phyloP scores from a whole-genome alignment of 177 flowering plant genomes.

The Vitis hybrid region DNA sequence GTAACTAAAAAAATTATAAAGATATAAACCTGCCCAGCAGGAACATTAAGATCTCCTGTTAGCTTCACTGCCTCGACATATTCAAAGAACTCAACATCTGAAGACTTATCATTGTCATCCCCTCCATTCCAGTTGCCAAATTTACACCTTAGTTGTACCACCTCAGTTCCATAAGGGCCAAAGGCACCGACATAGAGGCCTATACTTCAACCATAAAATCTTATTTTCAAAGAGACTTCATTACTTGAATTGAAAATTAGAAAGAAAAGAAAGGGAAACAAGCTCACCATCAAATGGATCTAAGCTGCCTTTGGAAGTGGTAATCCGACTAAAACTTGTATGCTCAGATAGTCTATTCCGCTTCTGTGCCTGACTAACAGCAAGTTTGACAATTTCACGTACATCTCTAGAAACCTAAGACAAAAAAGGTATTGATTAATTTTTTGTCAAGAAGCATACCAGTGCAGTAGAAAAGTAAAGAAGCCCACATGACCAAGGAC shows the following conservation, averaged over 20 bases:
- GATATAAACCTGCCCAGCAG: slow-evolving; percentile 85
- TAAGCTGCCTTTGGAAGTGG: slow-evolving; percentile 46
- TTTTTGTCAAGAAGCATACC: not conserved
- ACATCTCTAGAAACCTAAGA: slow-evolving; percentile 70
- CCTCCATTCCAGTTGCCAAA: slow-evolving; percentile 74
- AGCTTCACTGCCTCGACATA: slow-evolving; percentile 96
- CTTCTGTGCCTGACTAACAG: slow-evolving; percentile 83
- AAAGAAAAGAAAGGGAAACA: slow-evolving; percentile 2
- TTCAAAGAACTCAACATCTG: slow-evolving; percentile 85
- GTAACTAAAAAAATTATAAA: not conserved
- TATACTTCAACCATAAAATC: slow-evolving; percentile 28
- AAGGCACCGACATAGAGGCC: slow-evolving; percentile 95
- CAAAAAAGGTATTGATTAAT: slow-evolving; percentile 8
- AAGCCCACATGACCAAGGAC: not conserved
- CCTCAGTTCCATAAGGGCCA: slow-evolving; percentile 94
- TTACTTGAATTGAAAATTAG: not conserved
- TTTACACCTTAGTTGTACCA: slow-evolving; percentile 87
- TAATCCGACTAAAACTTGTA: slow-evolving; percentile 72
- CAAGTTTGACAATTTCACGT: slow-evolving; percentile 84
- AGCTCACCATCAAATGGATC: slow-evolving; percentile 89
- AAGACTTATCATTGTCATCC: slow-evolving; percentile 33
- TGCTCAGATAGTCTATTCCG: slow-evolving; percentile 53
- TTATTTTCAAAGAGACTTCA: slow-evolving; percentile 2
- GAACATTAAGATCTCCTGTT: slow-evolving; percentile 94
- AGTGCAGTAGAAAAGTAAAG: too few species aligned